phyloP scores from a whole-genome alignment of 2,329 filamentous ascomycete genomes.

The Colletotrichum eremochloae region DNA sequence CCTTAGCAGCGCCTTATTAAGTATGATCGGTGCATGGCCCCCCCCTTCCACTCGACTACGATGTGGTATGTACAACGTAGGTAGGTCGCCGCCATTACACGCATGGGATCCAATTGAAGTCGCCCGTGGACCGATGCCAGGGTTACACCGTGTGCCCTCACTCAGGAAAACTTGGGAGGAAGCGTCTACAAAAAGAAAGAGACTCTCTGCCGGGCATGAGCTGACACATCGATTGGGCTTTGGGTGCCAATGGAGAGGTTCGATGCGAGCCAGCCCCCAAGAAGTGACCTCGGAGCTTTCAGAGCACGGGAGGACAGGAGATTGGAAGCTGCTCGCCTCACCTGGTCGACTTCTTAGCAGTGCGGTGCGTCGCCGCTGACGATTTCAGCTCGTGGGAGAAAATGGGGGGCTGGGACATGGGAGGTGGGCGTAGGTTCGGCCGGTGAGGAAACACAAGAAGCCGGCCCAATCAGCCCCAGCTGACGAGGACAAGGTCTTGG shows the following conservation, averaged over 20 bases:
- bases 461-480: conserved; percentile 4
- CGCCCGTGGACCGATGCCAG: conserved; percentile 16
- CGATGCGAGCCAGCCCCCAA: conserved; percentile 2
- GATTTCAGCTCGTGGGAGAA: conserved; percentile 25
- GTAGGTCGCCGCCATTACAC: conserved; percentile 12
- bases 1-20: conserved; percentile 19
- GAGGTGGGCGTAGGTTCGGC: conserved; percentile 25
- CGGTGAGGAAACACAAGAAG: conserved; percentile 1
- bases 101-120: conserved; percentile 25
- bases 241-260: conserved; percentile 29
- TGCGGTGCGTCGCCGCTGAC: conserved; percentile 22
- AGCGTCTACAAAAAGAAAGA: background rate
- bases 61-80: background rate
- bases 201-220: conserved; percentile 18
- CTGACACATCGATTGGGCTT: conserved; percentile 21
- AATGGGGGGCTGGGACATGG: conserved; percentile 33
- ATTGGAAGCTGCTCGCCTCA: conserved; percentile 34
- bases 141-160: conserved; percentile 23
- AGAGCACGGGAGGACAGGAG: conserved; percentile 15
- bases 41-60: conserved; percentile 9
- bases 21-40: conserved; percentile 22
- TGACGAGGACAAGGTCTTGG: conserved; percentile 6
- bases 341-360: conserved; percentile 22
- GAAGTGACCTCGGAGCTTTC: background rate
- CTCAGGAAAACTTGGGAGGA: background rate